phyloP scores from a whole-genome alignment of 2,329 filamentous ascomycete species.

The Hypoxylon sp. region DNA sequence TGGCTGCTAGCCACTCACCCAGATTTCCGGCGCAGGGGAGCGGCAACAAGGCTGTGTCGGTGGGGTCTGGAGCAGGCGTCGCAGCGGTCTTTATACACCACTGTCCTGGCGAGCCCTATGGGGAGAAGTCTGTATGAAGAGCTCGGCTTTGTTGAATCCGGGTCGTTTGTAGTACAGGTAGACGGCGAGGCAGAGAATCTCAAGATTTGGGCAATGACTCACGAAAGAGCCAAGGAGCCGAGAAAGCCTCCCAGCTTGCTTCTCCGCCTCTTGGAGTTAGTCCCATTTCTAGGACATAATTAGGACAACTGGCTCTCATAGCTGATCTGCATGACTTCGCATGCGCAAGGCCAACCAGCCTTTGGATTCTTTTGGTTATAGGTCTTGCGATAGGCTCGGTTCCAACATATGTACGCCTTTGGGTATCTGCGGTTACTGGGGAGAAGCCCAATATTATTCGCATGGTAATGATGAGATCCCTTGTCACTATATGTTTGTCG shows the following conservation, averaged over 20 bases:
- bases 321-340: background rate
- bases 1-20: constrained; percentile 35
- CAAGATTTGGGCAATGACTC: constrained; percentile 30
- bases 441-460: constrained; percentile 11
- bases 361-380: constrained; percentile 3
- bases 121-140: constrained; percentile 31
- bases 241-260: background rate
- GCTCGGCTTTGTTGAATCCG: constrained; percentile 23
- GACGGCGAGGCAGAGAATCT: constrained; percentile 25
- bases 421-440: background rate
- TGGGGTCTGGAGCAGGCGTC: constrained; percentile 35
- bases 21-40: constrained; percentile 31
- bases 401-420: constrained; percentile 13
- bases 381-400: constrained; percentile 2
- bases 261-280: constrained; percentile 1
- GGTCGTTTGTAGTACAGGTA: constrained; percentile 28
- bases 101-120: constrained; percentile 31
- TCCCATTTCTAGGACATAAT: constrained; percentile 11
- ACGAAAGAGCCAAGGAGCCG: background rate
- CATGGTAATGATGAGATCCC: constrained; percentile 4
- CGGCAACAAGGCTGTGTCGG: constrained; percentile 33
- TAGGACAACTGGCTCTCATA: constrained; percentile 1
- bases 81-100: constrained; percentile 8
- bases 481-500: background rate
- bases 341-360: constrained; percentile 11